Conservation (phyloP, 2,329 filamentous ascomycete genomes). For the Fusarium sp. region DNA sequence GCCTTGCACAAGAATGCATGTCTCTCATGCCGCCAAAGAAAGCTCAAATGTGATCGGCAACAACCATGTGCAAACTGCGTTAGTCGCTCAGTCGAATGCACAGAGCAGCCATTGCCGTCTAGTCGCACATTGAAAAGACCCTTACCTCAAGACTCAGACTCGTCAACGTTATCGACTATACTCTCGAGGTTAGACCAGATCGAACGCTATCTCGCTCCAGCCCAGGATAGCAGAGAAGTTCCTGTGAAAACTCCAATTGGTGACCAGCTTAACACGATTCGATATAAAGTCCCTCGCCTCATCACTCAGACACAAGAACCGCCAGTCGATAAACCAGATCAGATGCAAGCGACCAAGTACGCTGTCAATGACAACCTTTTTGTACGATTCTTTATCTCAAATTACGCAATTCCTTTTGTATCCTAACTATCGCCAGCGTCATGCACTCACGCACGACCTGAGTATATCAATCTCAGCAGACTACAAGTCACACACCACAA, state of each 20-base stretch:
- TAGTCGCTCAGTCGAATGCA: not conserved
- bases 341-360: not conserved
- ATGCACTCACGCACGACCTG: not conserved
- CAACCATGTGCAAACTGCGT: not conserved
- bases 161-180: not conserved
- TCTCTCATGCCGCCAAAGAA: slow-evolving; percentile 4
- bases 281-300: not conserved
- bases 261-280: not conserved
- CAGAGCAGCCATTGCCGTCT: not conserved
- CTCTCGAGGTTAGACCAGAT: not conserved
- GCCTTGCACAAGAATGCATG: not conserved
- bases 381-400: not conserved
- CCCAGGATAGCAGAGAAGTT: accelerated
- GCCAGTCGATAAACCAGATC: not conserved
- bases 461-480: not conserved
- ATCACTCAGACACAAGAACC: not conserved
- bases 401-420: too few relatives aligned
- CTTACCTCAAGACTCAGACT: not conserved
- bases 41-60: not conserved
- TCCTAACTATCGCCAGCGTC: not conserved
- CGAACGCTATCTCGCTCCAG: not conserved
- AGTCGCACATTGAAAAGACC: not conserved
- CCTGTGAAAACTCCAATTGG: not conserved
- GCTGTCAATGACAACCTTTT: not conserved
- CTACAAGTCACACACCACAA: not conserved